Base-by-base conservation (phyloP, 2,329 filamentous ascomycete genomes). In the Rhinocladiella mackenziei region DNA sequence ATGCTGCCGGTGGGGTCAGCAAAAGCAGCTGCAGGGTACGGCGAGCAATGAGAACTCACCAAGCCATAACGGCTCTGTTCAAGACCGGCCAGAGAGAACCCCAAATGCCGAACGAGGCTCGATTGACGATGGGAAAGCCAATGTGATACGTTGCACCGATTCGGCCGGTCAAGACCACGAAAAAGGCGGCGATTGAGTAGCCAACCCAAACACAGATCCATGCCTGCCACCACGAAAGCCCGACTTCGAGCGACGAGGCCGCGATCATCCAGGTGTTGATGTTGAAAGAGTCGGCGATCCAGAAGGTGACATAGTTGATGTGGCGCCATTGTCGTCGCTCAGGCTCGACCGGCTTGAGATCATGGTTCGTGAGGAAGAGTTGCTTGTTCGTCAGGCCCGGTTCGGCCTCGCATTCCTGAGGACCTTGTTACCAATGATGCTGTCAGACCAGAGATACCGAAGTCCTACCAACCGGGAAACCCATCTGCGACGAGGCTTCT, bases 41-140 rank as follows among this genome's bases (percentile, higher is more conserved):
- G 18, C 20, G 28, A 45, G 17, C 35, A 15, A 45, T 8, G 17
- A 20, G 5, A 44, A 9, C 9, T 92, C 86, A 39, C 86, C 86
- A 52, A 1, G 86, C 84, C 76, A 94, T 91, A 3, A 80, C 86
- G n/a, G 86, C 85, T 30, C 89, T 79, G 60, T 94, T 94, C 55
- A 94, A 82, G 0, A 94, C 81, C 0, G 89, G 88, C 89, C 89
- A 94, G 39, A 94, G 66, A 19, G 81, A 83, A 11, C 69, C 70
- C 63, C 66, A 72, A 19, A 66, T 58, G 15, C 62, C 60, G 26
- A 56, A 56, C 9, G 54, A 56, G n/a, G 54, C 36, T 5, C 69
- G 59, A 8, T 61, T 60, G 5, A 64, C 58, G 10, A 73, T 66
- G 0, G 69, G 64, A 29, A 70, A 73, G 5, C 66, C 66, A 22